These are phyloP conservation scores for Quercus engelmannii DNA, from an alignment of 306 rosid genomes.

Conservation along the genomic window DNA sequence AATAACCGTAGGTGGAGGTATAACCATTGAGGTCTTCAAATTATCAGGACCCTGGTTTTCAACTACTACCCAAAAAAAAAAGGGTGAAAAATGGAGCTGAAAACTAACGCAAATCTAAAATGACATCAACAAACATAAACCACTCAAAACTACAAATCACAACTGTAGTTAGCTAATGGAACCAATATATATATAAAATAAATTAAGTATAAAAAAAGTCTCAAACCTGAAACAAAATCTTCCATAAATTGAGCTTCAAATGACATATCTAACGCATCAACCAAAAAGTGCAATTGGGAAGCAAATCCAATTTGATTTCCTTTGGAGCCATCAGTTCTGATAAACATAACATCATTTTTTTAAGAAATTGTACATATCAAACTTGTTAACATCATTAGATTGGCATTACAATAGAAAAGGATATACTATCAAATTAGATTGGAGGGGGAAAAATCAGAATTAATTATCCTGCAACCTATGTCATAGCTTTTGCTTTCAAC, in stretches of 20 bases:
- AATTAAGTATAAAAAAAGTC: conserved; percentile 13
- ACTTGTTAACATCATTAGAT: neutral
- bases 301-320: conserved; percentile 78
- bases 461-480: neutral
- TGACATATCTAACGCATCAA: conserved; percentile 78
- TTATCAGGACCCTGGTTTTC: conserved; percentile 75
- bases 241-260: conserved; percentile 87
- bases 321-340: conserved; percentile 59
- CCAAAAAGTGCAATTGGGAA: conserved; percentile 65
- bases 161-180: neutral
- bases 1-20: conserved; percentile 87
- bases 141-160: conserved; percentile 21
- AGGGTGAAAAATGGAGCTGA: conserved; percentile 16
- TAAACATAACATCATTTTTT: neutral
- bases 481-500: conserved; percentile 8
- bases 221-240: conserved; percentile 93
- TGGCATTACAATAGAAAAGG: neutral
- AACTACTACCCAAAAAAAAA: conserved; percentile 44
- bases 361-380: neutral
- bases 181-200: neutral
- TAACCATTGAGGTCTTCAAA: conserved; percentile 59
- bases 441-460: conserved; percentile 10
- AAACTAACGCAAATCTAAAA: conserved; percentile 11
- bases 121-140: conserved; percentile 22
- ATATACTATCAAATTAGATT: neutral